These are phyloP conservation scores for Theileria parva DNA, from an alignment of 169 alveolate genomes.

Conservation along the genomic window DNA sequence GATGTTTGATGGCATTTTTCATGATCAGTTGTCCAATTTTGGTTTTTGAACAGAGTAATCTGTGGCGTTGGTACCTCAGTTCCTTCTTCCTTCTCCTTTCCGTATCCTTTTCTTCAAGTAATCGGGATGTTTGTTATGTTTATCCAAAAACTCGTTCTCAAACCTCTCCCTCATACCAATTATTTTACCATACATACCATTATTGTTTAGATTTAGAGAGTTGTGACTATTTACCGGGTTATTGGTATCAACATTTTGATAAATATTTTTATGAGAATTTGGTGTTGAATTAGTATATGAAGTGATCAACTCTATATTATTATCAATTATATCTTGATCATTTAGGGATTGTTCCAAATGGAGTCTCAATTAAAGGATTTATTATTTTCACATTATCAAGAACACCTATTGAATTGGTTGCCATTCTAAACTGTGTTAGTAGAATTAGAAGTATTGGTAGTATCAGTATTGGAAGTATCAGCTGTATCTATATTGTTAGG, in stretches of 20 bases:
- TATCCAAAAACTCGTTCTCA: constrained; percentile 24
- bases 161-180: constrained; percentile 29
- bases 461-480: no score
- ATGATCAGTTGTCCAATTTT: constrained; percentile 65
- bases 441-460: no score
- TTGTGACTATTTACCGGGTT: background rate
- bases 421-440: no score
- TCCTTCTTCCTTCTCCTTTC: constrained; percentile 53
- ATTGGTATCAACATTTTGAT: background rate
- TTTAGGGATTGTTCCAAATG: background rate
- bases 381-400: background rate
- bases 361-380: constrained; percentile 43
- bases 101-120: constrained; percentile 43
- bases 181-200: constrained; percentile 43
- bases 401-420: background rate
- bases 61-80: constrained; percentile 39
- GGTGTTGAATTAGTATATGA: background rate
- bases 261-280: background rate
- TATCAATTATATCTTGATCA: no score
- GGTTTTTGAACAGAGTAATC: constrained; percentile 55
- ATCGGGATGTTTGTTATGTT: constrained; percentile 27
- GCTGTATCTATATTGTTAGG: background rate
- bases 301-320: background rate
- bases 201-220: background rate
- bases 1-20: constrained; percentile 53